A percentile compares a stretch with the other conserved stretches of the same genome.
phyloP scores from a whole-genome alignment of 768 basidiomycete genomes.

The Stropharia rugosoannulata region DNA sequence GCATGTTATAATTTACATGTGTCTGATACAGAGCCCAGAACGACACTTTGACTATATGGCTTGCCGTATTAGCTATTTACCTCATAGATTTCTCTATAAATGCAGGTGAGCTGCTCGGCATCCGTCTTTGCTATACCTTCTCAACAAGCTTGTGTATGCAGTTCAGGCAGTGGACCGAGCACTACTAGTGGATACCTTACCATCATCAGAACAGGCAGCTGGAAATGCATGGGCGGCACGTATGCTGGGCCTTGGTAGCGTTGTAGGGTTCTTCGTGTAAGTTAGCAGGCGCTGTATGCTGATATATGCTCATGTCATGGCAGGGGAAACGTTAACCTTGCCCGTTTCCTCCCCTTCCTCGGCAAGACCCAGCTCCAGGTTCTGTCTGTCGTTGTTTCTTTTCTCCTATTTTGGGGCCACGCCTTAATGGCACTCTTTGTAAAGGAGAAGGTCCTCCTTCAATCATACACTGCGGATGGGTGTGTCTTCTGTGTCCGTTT shows the following conservation, averaged over 20 bases:
- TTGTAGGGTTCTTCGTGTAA: slow-evolving; percentile 86
- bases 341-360: slow-evolving; percentile 65
- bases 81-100: slow-evolving; percentile 62
- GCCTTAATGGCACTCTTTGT: slow-evolving; percentile 56
- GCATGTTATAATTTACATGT: background rate
- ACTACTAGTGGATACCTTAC: slow-evolving; percentile 82
- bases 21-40: slow-evolving; percentile 39
- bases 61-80: slow-evolving; percentile 63
- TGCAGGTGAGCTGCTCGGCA: slow-evolving; percentile 30
- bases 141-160: slow-evolving; percentile 20
- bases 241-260: slow-evolving; percentile 87
- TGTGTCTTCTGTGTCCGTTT: slow-evolving; percentile 3
- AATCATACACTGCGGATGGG: slow-evolving; percentile 16
- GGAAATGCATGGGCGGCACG: slow-evolving; percentile 95
- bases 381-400: slow-evolving; percentile 70
- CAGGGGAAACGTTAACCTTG: slow-evolving; percentile 83
- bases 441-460: slow-evolving; percentile 73
- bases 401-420: slow-evolving; percentile 69
- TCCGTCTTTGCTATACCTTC: background rate
- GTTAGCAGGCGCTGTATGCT: slow-evolving; percentile 19
- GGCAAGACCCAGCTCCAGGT: slow-evolving; percentile 82
- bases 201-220: slow-evolving; percentile 69
- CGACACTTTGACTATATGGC: slow-evolving; percentile 63
- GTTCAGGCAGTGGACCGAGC: slow-evolving; percentile 92
- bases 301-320: background rate